A percentile compares a stretch with the other conserved stretches of the same genome.
Evolutionary conservation across 1,139 yeast species (phyloP).

Genomic region (Candida dubliniensis): DNA sequence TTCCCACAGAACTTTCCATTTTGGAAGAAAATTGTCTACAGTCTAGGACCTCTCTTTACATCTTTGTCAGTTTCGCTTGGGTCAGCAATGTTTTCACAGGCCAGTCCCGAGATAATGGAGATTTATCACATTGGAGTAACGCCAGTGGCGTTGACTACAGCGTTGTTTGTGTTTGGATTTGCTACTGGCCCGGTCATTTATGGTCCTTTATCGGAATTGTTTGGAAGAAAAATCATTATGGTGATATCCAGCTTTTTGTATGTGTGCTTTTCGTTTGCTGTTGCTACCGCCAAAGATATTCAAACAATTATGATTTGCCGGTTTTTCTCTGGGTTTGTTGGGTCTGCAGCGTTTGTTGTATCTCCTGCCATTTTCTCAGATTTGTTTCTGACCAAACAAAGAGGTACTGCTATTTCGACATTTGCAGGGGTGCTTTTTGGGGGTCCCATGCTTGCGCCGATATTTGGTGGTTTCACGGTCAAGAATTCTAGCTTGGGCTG

Average conservation of each 20-base stretch:
- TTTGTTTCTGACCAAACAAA: slow-evolving; percentile 29
- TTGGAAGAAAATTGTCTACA: slow-evolving; percentile 26
- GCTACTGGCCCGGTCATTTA: slow-evolving; percentile 45
- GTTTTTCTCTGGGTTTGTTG: slow-evolving; percentile 42
- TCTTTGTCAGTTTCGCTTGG: slow-evolving; percentile 50
- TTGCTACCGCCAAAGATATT: slow-evolving; percentile 38
- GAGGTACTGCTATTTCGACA: slow-evolving; percentile 38
- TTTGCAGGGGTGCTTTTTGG: slow-evolving; percentile 42
- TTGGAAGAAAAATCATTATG: slow-evolving; percentile 36
- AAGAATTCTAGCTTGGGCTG: slow-evolving; percentile 43
- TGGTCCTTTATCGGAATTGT: slow-evolving; percentile 45
- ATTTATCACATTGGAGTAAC: slow-evolving; percentile 34
- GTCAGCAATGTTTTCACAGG: slow-evolving; percentile 42
- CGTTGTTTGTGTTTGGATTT: slow-evolving; percentile 45
- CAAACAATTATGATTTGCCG: slow-evolving; percentile 44
- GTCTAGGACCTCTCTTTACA: slow-evolving; percentile 30
- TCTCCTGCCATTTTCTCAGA: slow-evolving; percentile 48
- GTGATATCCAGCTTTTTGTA: slow-evolving; percentile 32
- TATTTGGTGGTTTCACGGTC: slow-evolving; percentile 37
- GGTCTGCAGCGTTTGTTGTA: slow-evolving; percentile 45
- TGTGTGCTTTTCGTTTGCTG: slow-evolving; percentile 38
- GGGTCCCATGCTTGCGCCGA: slow-evolving; percentile 49
- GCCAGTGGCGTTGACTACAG: slow-evolving; percentile 40
- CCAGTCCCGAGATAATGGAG: slow-evolving; percentile 23
- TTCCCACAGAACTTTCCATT: slow-evolving; percentile 51